Base-by-base conservation (phyloP, 1,284 basidiomycete species). In the Leccinum pallidistipes region DNA sequence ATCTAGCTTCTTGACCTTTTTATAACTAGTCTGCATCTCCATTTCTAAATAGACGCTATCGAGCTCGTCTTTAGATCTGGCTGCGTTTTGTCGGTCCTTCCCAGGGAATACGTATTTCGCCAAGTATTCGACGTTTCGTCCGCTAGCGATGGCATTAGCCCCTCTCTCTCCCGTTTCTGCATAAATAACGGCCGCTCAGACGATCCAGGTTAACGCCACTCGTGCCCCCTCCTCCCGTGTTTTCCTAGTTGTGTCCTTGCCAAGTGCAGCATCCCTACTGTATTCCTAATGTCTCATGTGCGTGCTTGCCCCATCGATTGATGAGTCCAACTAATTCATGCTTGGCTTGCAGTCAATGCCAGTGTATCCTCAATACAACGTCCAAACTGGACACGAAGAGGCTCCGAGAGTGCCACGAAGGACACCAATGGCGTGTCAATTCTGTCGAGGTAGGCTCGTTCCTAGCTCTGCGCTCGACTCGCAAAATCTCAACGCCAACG, bases 391-490 rank as follows among this genome's bases (percentile, higher is more conserved):
- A 50, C 11, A 57, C 56, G 71, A 72, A 21, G 72, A 71, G 1
- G 11, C 27, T 0, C 79, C 78, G 34, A 77, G 81, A 67, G 78
- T 78, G 21, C 81, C 83, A 9, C 79, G 79, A 69, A 71, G 83
- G 58, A 84, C 81, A 0, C 77, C 80, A 1, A 85, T 86, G 82
- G 84, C 84, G 21, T 86, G 84, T 64, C 77, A 80, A 57, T 86
- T 85, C 62, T 86, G 84, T 69, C 74, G 84, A 71, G 81, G 83
- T 82, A 68, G 63, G 71, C 55, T n/a, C 31, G 5, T n/a, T 47
- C 36, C 43, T 29, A 6, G 18, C 40, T 1, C n/a, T 49, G 10
- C 27, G 14, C 31, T 57, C 32, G 40, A 50, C 47, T 56, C 43
- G 18, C 52, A 49, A 11, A 12, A 21, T 47, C 50, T 54, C 53